phyloP scores from a whole-genome alignment of 2,329 filamentous ascomycete species.

The Cadophora luteo-olivacea region DNA sequence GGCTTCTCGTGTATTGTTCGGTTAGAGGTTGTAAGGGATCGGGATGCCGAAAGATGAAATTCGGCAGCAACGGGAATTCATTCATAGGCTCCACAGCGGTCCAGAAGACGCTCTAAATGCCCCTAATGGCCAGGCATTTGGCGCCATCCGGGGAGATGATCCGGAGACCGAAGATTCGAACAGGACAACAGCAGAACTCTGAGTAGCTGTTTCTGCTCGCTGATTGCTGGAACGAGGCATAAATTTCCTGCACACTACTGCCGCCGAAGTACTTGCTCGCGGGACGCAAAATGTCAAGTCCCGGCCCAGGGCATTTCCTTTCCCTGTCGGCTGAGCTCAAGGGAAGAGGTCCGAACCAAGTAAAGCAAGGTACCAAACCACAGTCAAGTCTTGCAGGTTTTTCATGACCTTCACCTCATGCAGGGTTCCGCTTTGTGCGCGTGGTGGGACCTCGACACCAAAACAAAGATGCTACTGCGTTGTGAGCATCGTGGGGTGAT shows the following conservation, averaged over 20 bases:
- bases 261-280: slow-evolving; percentile 3
- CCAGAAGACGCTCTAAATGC: background rate
- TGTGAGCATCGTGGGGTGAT: background rate
- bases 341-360: background rate
- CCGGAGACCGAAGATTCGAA: background rate
- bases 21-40: background rate
- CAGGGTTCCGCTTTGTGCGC: slow-evolving; percentile 21
- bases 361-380: slow-evolving; percentile 12
- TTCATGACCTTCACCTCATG: slow-evolving; percentile 14
- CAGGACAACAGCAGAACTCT: background rate
- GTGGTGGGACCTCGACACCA: slow-evolving; percentile 17
- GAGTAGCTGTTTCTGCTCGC: background rate
- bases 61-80: background rate
- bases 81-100: background rate
- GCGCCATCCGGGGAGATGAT: background rate
- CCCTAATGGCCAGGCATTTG: background rate
- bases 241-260: slow-evolving; percentile 5
- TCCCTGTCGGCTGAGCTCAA: background rate
- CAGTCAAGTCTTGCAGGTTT: background rate
- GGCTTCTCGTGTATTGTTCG: slow-evolving; percentile 5
- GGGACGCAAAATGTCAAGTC: background rate
- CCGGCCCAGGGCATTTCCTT: background rate
- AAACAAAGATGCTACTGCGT: slow-evolving; percentile 2
- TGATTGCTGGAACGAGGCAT: slow-evolving; percentile 8
- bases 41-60: slow-evolving; percentile 5